Conservation (phyloP, 2,329 filamentous ascomycete genomes). For the Cytospora piceae region DNA sequence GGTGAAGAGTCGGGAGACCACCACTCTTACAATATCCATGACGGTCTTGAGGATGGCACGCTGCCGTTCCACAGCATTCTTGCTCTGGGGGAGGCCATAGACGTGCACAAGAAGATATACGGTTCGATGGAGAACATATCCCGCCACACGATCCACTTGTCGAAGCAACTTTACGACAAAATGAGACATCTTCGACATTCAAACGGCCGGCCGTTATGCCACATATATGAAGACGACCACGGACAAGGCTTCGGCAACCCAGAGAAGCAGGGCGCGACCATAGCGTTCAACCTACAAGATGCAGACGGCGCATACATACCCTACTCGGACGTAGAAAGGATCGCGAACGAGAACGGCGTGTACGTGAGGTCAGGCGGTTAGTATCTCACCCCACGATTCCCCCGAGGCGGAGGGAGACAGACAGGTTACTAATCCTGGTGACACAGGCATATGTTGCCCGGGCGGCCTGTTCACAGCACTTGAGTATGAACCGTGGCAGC, state of each 20-base stretch:
- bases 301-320: constrained; percentile 57
- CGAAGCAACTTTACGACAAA: constrained; percentile 51
- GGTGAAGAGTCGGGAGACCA: no score
- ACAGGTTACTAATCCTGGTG: background rate
- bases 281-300: constrained; percentile 66
- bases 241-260: constrained; percentile 53
- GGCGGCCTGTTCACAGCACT: constrained; percentile 52
- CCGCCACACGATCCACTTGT: constrained; percentile 59
- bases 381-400: constrained; percentile 24
- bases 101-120: constrained; percentile 65
- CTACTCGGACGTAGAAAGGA: constrained; percentile 61
- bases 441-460: constrained; percentile 51
- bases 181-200: constrained; percentile 54
- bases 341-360: constrained; percentile 58
- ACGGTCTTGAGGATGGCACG: constrained; percentile 75
- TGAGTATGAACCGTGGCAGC: constrained; percentile 57
- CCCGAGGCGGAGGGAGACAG: background rate
- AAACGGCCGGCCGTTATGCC: constrained; percentile 56
- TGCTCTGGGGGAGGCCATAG: constrained; percentile 75
- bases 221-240: constrained; percentile 57
- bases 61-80: constrained; percentile 89
- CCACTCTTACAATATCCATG: constrained; percentile 53
- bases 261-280: constrained; percentile 60
- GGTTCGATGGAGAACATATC: constrained; percentile 63
- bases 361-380: constrained; percentile 63